phyloP scores from a whole-genome alignment of 2,329 filamentous ascomycete species.

The Tolypocladium amazonense region DNA sequence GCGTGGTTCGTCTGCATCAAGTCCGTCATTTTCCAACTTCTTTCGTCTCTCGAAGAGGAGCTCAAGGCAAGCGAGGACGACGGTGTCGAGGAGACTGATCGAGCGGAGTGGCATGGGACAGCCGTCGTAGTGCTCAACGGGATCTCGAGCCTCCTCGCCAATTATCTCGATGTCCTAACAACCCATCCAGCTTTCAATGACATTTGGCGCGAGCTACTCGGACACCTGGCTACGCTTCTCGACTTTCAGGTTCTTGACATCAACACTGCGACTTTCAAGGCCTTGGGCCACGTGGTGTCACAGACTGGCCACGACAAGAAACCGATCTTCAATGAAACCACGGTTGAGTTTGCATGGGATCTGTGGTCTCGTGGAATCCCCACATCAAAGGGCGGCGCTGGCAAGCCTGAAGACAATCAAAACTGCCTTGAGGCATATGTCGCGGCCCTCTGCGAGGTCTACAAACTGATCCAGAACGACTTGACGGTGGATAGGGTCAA shows the following conservation, averaged over 20 bases:
- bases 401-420: conserved; percentile 55
- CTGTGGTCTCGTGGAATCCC: conserved; percentile 62
- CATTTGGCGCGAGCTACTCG: conserved; percentile 67
- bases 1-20: conserved; percentile 79
- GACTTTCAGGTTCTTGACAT: conserved; percentile 57
- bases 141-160: conserved; percentile 61
- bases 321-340: conserved; percentile 34
- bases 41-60: conserved; percentile 57
- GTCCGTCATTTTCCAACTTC: conserved; percentile 67
- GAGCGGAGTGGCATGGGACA: conserved; percentile 60
- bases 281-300: conserved; percentile 52
- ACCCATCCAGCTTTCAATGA: conserved; percentile 54
- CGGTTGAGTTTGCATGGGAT: conserved; percentile 54
- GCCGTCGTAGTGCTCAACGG: conserved; percentile 65
- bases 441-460: conserved; percentile 63
- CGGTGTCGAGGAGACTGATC: conserved; percentile 29
- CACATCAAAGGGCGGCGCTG: conserved; percentile 21
- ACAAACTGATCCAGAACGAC: conserved; percentile 57
- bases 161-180: conserved; percentile 64
- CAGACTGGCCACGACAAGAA: conserved; percentile 32
- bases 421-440: conserved; percentile 80
- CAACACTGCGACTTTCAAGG: conserved; percentile 60
- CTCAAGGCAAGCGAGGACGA: conserved; percentile 28
- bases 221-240: conserved; percentile 54
- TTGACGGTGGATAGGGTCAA: conserved; percentile 52